These are phyloP conservation scores for Aspergillus sp. DNA, from an alignment of 2,329 filamentous ascomycete genomes.

Conservation along the genomic window DNA sequence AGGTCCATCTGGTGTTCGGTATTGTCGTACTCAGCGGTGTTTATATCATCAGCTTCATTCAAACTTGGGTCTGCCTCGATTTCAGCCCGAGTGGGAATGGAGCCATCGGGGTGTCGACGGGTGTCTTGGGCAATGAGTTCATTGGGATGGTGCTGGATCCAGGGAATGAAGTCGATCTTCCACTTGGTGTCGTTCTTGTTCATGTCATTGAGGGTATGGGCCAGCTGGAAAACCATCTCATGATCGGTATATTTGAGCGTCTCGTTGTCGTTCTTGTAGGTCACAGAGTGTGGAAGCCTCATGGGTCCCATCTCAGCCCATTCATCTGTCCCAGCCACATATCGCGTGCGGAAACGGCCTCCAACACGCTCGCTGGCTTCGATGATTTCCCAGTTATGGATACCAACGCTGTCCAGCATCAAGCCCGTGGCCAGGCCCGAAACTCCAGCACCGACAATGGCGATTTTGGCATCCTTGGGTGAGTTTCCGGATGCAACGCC, in stretches of 20 bases:
- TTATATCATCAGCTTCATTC: conserved; percentile 15
- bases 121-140: conserved; percentile 24
- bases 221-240: conserved; percentile 25
- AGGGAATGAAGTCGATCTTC: conserved; percentile 29
- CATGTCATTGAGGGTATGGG: conserved; percentile 23
- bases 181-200: conserved; percentile 21
- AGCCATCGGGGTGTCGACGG: conserved; percentile 18
- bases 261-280: conserved; percentile 22
- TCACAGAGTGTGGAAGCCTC: conserved; percentile 24
- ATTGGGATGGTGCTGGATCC: conserved; percentile 21
- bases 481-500: conserved; percentile 15
- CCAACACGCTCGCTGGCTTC: conserved; percentile 44
- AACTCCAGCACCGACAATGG: conserved; percentile 29
- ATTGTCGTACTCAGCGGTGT: conserved; percentile 11
- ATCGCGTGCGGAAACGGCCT: conserved; percentile 45
- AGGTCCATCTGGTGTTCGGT: conserved; percentile 18
- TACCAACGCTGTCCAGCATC: conserved; percentile 44
- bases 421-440: conserved; percentile 48
- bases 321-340: conserved; percentile 32
- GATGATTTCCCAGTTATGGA: conserved; percentile 47
- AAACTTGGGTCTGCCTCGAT: conserved; percentile 16
- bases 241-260: conserved; percentile 24
- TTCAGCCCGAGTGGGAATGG: conserved; percentile 25
- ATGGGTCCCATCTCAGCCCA: conserved; percentile 32
- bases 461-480: conserved; percentile 16